Conservation (phyloP, 225 moss, liverwort and hornwort species). For the Rhytidiadelphus loreus region DNA sequence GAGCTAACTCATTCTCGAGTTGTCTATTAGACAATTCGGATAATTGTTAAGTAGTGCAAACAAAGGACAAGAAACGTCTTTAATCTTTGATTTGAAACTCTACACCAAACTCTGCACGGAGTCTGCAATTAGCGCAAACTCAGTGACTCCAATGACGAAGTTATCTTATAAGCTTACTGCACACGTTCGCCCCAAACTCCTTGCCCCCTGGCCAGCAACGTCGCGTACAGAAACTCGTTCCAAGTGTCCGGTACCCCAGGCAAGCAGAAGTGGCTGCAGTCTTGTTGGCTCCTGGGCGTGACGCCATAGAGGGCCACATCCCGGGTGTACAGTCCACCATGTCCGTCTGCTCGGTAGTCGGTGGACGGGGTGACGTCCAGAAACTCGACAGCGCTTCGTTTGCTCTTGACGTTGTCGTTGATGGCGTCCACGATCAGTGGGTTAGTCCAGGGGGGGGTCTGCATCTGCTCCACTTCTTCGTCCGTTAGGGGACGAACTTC, state of each 20-base stretch:
- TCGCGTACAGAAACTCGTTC: slow-evolving; percentile 37
- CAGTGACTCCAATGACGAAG: neutral
- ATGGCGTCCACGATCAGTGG: slow-evolving; percentile 7
- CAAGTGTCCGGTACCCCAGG: slow-evolving; percentile 48
- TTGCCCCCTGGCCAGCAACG: slow-evolving; percentile 18
- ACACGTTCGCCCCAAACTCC: slow-evolving; percentile 3
- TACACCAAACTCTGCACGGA: neutral
- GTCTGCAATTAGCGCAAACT: neutral
- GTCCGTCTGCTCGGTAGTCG: slow-evolving; percentile 29
- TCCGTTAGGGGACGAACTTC: slow-evolving; percentile 21
- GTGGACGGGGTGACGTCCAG: slow-evolving; percentile 29
- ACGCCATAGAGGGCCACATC: neutral
- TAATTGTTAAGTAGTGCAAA: too few species aligned
- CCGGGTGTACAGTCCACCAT: slow-evolving; percentile 1
- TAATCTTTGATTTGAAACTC: neutral
- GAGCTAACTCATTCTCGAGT: neutral
- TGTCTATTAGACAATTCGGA: neutral
- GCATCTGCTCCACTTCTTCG: slow-evolving; percentile 7
- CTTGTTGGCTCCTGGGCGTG: neutral
- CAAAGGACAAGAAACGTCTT: neutral
- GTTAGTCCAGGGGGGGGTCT: slow-evolving; percentile 16
- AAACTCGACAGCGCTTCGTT: slow-evolving; percentile 6
- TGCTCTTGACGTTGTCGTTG: neutral
- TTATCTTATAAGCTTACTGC: neutral
- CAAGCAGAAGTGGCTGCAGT: slow-evolving; percentile 49